Evolutionary conservation across 78 protist species (phyloP).

Genomic region (Anaeramoeba ignava): DNA sequence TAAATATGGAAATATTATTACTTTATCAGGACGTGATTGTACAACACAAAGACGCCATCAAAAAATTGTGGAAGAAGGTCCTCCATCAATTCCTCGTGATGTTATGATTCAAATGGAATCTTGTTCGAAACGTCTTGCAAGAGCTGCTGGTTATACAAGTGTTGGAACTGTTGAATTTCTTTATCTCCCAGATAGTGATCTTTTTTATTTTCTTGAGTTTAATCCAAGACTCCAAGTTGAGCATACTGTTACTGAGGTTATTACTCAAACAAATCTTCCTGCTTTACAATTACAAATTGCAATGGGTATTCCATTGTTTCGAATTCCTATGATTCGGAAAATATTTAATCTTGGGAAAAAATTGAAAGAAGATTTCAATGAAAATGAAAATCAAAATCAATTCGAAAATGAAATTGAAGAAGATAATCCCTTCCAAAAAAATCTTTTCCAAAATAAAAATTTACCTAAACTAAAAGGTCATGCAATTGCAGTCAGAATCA

Average conservation of each 20-base stretch:
- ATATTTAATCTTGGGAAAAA: conserved; percentile 34
- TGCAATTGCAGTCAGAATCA: conserved; percentile 85
- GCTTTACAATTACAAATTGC: conserved; percentile 83
- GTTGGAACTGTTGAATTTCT: conserved; percentile 96
- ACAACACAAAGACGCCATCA: conserved; percentile 87
- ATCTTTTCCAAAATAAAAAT: too few species aligned
- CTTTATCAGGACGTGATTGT: conserved; percentile 87
- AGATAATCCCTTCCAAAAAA: too few species aligned
- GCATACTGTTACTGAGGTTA: conserved; percentile 55
- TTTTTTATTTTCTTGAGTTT: conserved; percentile 49
- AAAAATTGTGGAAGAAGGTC: conserved; percentile 63
- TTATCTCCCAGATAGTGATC: neutral
- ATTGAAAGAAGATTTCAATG: too few species aligned
- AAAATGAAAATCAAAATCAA: too few species aligned
- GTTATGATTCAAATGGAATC: conserved; percentile 74
- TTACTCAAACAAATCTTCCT: conserved; percentile 44
- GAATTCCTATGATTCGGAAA: conserved; percentile 73
- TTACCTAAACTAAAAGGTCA: conserved; percentile 43
- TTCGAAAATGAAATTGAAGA: too few species aligned
- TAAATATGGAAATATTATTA: conserved; percentile 64
- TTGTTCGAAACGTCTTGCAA: conserved; percentile 55
- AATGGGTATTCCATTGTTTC: conserved; percentile 82
- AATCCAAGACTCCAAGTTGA: conserved; percentile 70
- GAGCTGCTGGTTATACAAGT: conserved; percentile 63
- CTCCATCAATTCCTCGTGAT: conserved; percentile 38